These are phyloP conservation scores for Calonectria leucothoes DNA, from an alignment of 2,329 filamentous ascomycete genomes.

Conservation along the genomic window DNA sequence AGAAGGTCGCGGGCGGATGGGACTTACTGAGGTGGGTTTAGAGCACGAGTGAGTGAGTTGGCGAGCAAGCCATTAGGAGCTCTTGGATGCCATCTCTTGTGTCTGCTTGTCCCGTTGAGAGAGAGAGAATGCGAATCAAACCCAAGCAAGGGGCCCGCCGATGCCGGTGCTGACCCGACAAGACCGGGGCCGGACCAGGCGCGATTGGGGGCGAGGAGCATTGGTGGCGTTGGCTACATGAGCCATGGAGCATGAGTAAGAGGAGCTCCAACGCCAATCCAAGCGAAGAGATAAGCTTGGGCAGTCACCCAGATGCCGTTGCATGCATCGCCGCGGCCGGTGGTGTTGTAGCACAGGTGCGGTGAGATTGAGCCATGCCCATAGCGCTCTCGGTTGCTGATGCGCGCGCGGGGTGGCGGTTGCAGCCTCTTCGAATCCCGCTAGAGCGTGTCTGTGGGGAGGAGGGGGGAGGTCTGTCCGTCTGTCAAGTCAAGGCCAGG, in stretches of 20 bases:
- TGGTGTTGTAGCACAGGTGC: conserved; percentile 3
- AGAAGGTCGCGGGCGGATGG: background rate
- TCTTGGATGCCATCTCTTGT: background rate
- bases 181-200: background rate
- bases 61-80: background rate
- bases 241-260: background rate
- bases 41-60: background rate
- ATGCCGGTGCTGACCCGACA: conserved; percentile 32
- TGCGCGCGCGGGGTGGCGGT: conserved; percentile 10
- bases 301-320: background rate
- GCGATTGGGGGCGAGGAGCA: background rate
- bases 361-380: conserved; percentile 1
- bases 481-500: no score
- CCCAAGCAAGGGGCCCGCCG: conserved; percentile 21
- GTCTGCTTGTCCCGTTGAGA: background rate
- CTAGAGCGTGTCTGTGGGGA: background rate
- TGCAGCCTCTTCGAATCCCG: background rate
- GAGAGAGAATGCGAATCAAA: background rate
- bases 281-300: background rate
- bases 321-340: conserved; percentile 2
- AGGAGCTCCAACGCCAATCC: background rate
- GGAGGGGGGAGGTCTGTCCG: background rate
- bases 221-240: background rate
- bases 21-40: background rate
- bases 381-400: background rate